Percentiles rank a stretch among this genome's conserved stretches.
Conservation (phyloP, 2,329 filamentous ascomycete genomes). For the Nothomitra cinnamomea region DNA sequence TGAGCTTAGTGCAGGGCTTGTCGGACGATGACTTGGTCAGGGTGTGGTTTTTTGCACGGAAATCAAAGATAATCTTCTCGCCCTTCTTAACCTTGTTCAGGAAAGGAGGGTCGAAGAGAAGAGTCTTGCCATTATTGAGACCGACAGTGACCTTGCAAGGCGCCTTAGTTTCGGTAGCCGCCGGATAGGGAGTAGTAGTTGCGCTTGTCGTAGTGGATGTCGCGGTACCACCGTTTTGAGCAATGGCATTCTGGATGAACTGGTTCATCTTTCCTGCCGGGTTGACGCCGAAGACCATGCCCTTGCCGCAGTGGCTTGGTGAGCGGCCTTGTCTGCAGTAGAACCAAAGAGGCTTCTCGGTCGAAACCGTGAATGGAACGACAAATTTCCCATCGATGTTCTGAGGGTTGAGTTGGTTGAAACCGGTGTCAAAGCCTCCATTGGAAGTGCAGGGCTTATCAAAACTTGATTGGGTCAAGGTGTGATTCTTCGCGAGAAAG, state of each 20-base stretch:
- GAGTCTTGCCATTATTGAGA: neutral
- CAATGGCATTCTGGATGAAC: slow-evolving; percentile 9
- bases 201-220: neutral
- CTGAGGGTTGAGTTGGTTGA: slow-evolving; percentile 4
- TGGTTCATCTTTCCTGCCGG: slow-evolving; percentile 8
- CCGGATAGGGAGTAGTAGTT: slow-evolving; percentile 24
- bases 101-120: neutral
- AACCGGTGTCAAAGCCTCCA: slow-evolving; percentile 2
- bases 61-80: slow-evolving; percentile 12
- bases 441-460: slow-evolving; percentile 1
- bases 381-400: neutral
- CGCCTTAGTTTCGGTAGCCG: slow-evolving; percentile 15
- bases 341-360: slow-evolving; percentile 5
- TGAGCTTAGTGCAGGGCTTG: slow-evolving; percentile 9
- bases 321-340: slow-evolving; percentile 7
- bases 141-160: neutral
- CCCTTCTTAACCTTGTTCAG: slow-evolving; percentile 20
- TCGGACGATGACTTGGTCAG: slow-evolving; percentile 9
- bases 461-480: slow-evolving; percentile 2
- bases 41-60: slow-evolving; percentile 9
- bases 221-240: slow-evolving; percentile 2
- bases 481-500: slow-evolving; percentile 22
- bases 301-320: slow-evolving; percentile 7
- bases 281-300: slow-evolving; percentile 9
- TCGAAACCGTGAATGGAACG: neutral